Conservation (phyloP, 306 rosid species). For the Prosopis cineraria region DNA sequence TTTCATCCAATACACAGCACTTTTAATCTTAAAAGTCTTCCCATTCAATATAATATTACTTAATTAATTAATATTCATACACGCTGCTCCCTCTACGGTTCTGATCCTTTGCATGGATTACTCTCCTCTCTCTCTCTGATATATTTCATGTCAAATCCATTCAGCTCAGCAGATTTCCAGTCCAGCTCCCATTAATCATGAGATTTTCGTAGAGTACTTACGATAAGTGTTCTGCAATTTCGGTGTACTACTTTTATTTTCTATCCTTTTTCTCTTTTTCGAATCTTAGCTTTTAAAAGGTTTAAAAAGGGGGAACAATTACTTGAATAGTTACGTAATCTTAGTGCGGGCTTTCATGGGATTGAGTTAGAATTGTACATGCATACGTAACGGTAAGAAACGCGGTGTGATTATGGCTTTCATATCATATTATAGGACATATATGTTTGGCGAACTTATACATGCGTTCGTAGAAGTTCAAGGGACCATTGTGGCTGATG, state of each 20-base stretch:
- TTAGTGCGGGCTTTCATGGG: conserved; percentile 7
- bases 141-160: neutral
- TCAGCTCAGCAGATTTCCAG: neutral
- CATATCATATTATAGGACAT: neutral
- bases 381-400: neutral
- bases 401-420: neutral
- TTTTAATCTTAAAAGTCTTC: conserved; percentile 12
- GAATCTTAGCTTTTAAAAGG: neutral
- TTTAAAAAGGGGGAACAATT: conserved; percentile 7
- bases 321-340: conserved; percentile 34
- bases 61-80: neutral
- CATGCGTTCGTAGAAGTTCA: no score
- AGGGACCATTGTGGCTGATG: neutral
- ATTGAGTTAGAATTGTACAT: neutral
- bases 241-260: neutral
- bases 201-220: neutral
- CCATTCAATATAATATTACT: conserved; percentile 31
- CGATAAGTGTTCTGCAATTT: neutral
- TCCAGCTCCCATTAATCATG: neutral
- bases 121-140: neutral
- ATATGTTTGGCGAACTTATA: neutral
- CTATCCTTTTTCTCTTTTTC: conserved; percentile 26
- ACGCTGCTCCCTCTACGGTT: conserved; percentile 29
- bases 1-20: conserved; percentile 23
- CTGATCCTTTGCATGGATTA: neutral